A percentile compares a stretch with the other conserved stretches of the same genome.
Evolutionary conservation across 2,329 filamentous ascomycete genomes (phyloP).

Genomic region (Cytospora piceicola): DNA sequence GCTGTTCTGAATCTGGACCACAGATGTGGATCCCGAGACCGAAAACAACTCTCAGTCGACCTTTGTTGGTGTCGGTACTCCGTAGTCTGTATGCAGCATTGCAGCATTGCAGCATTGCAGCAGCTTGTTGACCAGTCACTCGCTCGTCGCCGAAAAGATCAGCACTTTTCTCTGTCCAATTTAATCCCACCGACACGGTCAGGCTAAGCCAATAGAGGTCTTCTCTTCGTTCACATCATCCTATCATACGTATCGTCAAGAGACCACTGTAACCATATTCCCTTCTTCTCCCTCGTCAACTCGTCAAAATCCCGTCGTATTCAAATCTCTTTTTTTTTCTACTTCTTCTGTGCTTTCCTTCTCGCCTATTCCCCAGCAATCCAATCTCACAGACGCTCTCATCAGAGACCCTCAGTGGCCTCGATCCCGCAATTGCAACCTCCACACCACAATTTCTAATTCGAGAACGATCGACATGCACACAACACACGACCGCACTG

Average conservation of each 20-base stretch:
- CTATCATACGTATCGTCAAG: not conserved
- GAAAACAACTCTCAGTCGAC: not conserved
- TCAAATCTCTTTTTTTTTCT: not conserved
- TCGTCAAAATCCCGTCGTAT: not conserved
- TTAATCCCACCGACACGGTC: slow-evolving; percentile 2
- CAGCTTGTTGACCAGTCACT: not conserved
- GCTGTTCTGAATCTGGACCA: not conserved
- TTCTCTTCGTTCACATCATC: not conserved
- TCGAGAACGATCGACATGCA: slow-evolving; percentile 27
- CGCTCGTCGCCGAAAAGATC: slow-evolving; percentile 1
- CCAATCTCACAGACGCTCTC: slow-evolving; percentile 12
- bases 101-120: too few relatives aligned
- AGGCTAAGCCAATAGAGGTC: not conserved
- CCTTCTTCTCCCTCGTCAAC: slow-evolving; percentile 17
- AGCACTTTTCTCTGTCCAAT: not conserved
- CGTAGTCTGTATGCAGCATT: not conserved
- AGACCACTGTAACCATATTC: slow-evolving; percentile 11
- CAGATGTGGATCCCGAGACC: not conserved
- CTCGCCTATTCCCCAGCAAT: too few relatives aligned
- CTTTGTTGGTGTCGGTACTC: not conserved
- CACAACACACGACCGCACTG: slow-evolving; percentile 12
- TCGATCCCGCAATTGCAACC: slow-evolving; percentile 17
- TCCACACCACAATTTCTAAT: slow-evolving; percentile 30
- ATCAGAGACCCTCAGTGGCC: slow-evolving; percentile 6
- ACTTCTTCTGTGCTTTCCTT: not conserved